Evolutionary conservation across 176 grass and related monocot genomes (phyloP), one percentile per base, ranked within the genome.

Genomic region (Typha latifolia): DNA sequence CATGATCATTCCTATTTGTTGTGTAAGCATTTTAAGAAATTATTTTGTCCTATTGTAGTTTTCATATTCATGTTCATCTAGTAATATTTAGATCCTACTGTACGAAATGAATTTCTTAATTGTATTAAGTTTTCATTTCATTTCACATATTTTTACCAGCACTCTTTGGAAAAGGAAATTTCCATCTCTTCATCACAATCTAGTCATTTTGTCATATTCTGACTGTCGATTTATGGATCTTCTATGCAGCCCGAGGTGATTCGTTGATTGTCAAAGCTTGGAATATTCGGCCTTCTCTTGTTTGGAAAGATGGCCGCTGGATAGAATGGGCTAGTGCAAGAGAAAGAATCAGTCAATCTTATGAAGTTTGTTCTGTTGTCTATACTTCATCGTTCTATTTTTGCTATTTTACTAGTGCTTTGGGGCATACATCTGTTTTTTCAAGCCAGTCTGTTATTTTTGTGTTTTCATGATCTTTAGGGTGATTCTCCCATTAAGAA

Each of bases 251-350:
- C 51, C 34, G 4, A 37, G 78, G 73, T 19, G 84, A 86, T 68
- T 85, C 86, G 13, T 72, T 84, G 67, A 31, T 72, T 27, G 64
- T 93, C 77, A 80, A 90, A 77, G 76, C 77, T 71, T 90, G 84
- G 84, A 82, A 61, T 69, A 81, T 99, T 74, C 85, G 95, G 47
- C 86, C 84, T 62, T 83, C 89, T 61, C 86, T 90, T 77, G 64
- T 90, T 76, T 99, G 95, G 95, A 80, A 99, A 23, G 89, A 94
- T 85, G 84, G 79, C 3, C 74, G 83, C 37, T 99, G 95, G 95
- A 81, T 48, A 61, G 79, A 85, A 69, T 81, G 77, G 84, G 69
- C 83, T 48, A 83, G 63, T 68, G 67, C 66, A 12, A 75, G 47
- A 85, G 89, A 74, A 34, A 79, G 70, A 77, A 90, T 72, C 68